Evolutionary conservation across 768 basidiomycete genomes (phyloP), one percentile per base, ranked within the genome.

Genomic region (Boletus eberwhitei): DNA sequence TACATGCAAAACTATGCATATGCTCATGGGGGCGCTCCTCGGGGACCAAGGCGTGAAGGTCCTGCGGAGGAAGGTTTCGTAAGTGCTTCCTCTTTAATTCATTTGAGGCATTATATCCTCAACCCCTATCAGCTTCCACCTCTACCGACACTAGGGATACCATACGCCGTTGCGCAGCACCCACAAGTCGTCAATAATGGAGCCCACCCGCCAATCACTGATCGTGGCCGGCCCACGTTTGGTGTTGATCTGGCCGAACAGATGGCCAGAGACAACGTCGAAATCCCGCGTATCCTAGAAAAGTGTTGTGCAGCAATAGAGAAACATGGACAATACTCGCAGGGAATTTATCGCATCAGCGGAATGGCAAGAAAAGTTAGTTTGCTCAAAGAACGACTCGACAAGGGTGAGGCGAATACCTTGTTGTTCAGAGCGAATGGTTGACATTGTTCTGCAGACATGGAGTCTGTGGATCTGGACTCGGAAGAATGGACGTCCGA

Each of bases 1-100:
- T 99, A 88, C 68, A 98, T 99, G 95, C 93, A 97, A 68, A 93
- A 97, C 68, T 99, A 96, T 67, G 87, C 90, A 1, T 93, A 95
- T 65, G 93, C 93, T 29, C 88, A 90, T 56, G 90, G 87, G 12
- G 76, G 79, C 46, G 72, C 68, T 37, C 74, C 75, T 14, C 77
- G 85, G 37, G 92, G 90, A n/a, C 92, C 90, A 29, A 79, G 90
- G 56, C 78, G 94, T 57, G 92, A 97, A 61, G 95, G 92, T 4
- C 93, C 93, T 4, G 77, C 81, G 49, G 92, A 98, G 50, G 93
- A 97, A 68, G 93, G 93, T 38, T 97, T 93, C 75, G 96, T 98
- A 69, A 70, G 93, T 81, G n/a, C 54, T 36, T 37, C 29, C 35
- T 55, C 38, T 26, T 34, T 17, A 36, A 31, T 48, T 36, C 53